phyloP scores from a whole-genome alignment of 192 early-diverging fungal species.

The Podila minutissima region DNA sequence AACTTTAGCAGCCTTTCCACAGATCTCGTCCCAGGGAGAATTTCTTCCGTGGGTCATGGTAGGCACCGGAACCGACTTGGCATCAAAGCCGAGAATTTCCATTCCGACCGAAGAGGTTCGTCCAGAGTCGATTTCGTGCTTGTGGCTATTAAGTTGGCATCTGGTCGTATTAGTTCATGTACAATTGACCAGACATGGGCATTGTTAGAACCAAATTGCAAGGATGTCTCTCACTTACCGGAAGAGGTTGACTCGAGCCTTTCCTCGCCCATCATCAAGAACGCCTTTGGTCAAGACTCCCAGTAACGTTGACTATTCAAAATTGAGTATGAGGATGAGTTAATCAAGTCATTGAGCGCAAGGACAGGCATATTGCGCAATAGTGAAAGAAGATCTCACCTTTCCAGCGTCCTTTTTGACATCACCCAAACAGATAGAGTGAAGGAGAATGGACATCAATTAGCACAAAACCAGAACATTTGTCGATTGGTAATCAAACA shows the following conservation, averaged over 20 bases:
- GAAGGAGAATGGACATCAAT: background rate
- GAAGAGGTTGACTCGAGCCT: constrained; percentile 89
- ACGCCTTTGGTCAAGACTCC: constrained; percentile 92
- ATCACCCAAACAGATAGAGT: background rate
- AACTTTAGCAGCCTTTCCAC: constrained; percentile 74
- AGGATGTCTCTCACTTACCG: constrained; percentile 34
- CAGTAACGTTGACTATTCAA: constrained; percentile 75
- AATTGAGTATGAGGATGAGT: background rate
- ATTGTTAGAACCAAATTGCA: too few species aligned
- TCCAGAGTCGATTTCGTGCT: constrained; percentile 92
- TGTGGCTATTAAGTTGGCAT: constrained; percentile 60
- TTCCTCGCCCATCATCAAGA: constrained; percentile 93
- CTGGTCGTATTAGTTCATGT: too few species aligned
- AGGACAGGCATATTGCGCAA: background rate
- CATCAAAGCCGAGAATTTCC: constrained; percentile 91
- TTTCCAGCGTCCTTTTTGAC: constrained; percentile 73
- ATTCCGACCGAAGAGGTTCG: constrained; percentile 90
- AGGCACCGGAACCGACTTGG: constrained; percentile 68
- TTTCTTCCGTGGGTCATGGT: constrained; percentile 64
- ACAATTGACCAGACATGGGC: too few species aligned
- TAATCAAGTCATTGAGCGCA: background rate
- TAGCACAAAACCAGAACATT: background rate
- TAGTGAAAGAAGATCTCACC: constrained; percentile 22
- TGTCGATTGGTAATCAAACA: background rate
- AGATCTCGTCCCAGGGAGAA: constrained; percentile 88